Conservation (phyloP, 1,139 yeast species). For the Geotrichum phurueaensis region DNA sequence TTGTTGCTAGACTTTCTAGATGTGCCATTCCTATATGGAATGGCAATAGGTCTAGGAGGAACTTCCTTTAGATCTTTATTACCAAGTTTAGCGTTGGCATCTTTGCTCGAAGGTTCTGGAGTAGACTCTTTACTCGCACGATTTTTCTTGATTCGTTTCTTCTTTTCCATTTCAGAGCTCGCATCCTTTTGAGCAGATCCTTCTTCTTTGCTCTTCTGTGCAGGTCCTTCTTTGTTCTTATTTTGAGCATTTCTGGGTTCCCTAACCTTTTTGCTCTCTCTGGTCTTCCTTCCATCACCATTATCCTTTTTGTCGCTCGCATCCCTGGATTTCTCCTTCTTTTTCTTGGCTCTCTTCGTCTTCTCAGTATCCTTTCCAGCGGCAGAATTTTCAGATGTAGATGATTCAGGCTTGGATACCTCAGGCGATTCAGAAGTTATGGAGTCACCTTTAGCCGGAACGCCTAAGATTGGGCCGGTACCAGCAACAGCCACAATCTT, state of each 20-base stretch:
- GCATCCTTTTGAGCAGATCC: not conserved
- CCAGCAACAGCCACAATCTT: slow-evolving; percentile 18
- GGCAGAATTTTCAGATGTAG: not conserved
- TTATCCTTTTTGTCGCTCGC: slow-evolving; percentile 5
- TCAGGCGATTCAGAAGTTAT: slow-evolving; percentile 6
- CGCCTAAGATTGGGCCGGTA: slow-evolving; percentile 14
- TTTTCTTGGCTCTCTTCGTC: slow-evolving; percentile 2
- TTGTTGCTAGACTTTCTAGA: not conserved
- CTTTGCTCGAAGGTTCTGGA: not conserved
- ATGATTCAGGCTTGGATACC: not conserved
- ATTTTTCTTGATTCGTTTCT: not conserved
- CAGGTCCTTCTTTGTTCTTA: not conserved
- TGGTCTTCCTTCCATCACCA: slow-evolving; percentile 1
- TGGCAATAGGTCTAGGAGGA: not conserved
- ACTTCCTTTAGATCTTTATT: not conserved
- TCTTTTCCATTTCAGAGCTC: not conserved
- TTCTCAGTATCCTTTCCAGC: not conserved
- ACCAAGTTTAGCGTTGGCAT: not conserved
- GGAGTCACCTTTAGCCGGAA: slow-evolving; percentile 16
- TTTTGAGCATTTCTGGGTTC: slow-evolving; percentile 10
- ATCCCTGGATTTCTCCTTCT: slow-evolving; percentile 10
- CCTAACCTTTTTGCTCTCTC: slow-evolving; percentile 5
- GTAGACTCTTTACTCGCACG: not conserved
- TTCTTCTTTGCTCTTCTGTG: not conserved
- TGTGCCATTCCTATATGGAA: not conserved